Base-by-base conservation (phyloP, 2,329 filamentous ascomycete species). In the Macrophomina phaseolina region DNA sequence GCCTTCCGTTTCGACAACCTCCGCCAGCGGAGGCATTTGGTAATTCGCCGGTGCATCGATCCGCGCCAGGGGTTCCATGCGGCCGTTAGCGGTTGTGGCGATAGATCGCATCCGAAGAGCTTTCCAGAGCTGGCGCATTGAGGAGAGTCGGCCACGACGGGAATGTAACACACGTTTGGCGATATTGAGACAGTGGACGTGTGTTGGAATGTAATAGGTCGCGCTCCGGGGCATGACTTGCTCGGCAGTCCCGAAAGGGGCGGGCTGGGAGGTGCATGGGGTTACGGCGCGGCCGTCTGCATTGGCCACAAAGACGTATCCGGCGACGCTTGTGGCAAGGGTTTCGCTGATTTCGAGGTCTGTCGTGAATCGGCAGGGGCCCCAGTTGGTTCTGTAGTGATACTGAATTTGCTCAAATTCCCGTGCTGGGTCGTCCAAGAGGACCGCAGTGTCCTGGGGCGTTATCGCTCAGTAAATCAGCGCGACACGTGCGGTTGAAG, bases 81-180 rank as follows among this genome's bases (percentile, higher is more conserved):
- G 40, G 23, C 56, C 56, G 11, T 11, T 2, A 14, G 56, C 56
- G 8, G 7, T 28, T 0, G 56, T 16, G 1, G 42, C 40, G 7
- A 61, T 40, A 11, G 40, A 61, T 8, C 56, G 28, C 7, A 45
- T 46, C 2, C 56, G 23, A 6, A 61, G 40, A 16, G 48, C 56
- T n/a, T 61, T 61, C 56, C 56, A 61, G 11, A 61, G 28, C 40
- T 61, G 56, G 56, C 56, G 56, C 56, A 61, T 30, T 4, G 23
- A 46, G 28, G 23, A 18, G 14, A 36, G 16, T 1, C 28, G 56
- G 55, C 55, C 16, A 16, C 23, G 14, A 9, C 40, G 16, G 5
- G 40, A 34, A 7, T 9, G 40, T 14, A 61, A 23, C 14, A 34
- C 42, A 23, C 30, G 30, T 14, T 61, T 46, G 8, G 56, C 16